Base-by-base conservation (phyloP, 257 asterid species). In the Cynanchum wilfordii region DNA sequence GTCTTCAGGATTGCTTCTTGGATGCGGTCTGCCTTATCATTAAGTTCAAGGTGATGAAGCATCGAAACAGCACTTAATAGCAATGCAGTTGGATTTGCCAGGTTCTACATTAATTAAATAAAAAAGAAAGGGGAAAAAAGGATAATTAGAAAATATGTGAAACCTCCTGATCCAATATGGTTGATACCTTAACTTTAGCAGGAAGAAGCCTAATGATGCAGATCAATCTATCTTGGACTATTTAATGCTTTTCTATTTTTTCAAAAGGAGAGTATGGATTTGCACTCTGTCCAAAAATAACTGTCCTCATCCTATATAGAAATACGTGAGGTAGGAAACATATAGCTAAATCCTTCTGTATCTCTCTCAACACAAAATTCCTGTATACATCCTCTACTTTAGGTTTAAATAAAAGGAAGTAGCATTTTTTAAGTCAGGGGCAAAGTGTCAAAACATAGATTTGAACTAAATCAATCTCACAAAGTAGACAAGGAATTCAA, bases 61-160 rank as follows among this genome's bases (percentile, higher is more conserved):
- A 93, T 93, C 13, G 88, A 51, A 33, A 93, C 98, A 1, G 91
- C 57, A 71, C 98, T 93, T 79, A 93, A 86, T 75, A 93, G 98
- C 86, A 93, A 79, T 30, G 98, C 98, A 17, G 98, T 93, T 71
- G 98, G 98, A 72, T 93, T 93, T 20, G 98, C 98, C 93, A 93
- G 56, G 84, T 93, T 89, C 98, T 93, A 82, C 85, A 78, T 0
- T 3, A 47, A 77, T 0, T 3, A 47, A 52, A 16, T 54, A 56
- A 79, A 27, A 22, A 71, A 65, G 72, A 69, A 33, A 73, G 73
- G 29, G 49, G 36, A 13, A 7, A 24, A 24, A 62, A 73, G 56
- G 16, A 36, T 68, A 52, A 69, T 59, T 76, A 29, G 11, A 16
- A 47, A 66, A 72, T 68, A 49, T 25, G 64, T 56, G 25, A 60